Conservation (phyloP, 2,329 filamentous ascomycete genomes). For the Parascedosporium putredinis region DNA sequence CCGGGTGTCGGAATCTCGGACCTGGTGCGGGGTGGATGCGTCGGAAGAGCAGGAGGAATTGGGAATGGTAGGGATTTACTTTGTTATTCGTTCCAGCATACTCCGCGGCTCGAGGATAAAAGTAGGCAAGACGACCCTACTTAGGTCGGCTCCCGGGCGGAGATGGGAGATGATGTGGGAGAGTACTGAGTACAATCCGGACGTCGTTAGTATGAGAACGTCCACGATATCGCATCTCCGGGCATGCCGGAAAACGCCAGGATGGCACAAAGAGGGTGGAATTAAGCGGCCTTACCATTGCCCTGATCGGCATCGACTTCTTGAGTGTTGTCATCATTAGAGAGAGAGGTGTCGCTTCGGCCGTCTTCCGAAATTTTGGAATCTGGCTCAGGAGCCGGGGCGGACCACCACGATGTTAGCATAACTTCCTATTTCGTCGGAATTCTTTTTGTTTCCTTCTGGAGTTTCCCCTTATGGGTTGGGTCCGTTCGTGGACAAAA, state of each 20-base stretch:
- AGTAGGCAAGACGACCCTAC: constrained; percentile 85
- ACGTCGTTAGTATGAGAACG: background rate
- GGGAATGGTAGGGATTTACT: constrained; percentile 44
- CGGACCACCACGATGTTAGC: constrained; percentile 29
- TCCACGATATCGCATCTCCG: background rate
- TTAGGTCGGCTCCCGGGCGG: constrained; percentile 87
- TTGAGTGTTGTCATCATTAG: constrained; percentile 58
- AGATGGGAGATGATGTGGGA: constrained; percentile 96
- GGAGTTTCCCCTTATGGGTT: no score
- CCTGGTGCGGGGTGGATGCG: no score
- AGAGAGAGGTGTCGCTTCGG: constrained; percentile 29
- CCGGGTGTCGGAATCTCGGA: no score
- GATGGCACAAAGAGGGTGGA: background rate
- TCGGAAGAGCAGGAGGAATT: background rate
- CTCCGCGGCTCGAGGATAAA: constrained; percentile 97
- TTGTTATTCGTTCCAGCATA: constrained; percentile 97
- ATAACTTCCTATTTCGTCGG: constrained; percentile 19
- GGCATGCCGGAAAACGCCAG: background rate
- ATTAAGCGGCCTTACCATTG: constrained; percentile 58
- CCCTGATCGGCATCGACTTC: constrained; percentile 87
- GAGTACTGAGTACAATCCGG: constrained; percentile 54
- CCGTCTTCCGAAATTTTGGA: constrained; percentile 39
- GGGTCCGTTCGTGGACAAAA: background rate
- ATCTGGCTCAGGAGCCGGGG: constrained; percentile 8
- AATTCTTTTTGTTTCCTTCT: background rate